Base-by-base conservation (phyloP, 345 rosid species). In the Lenwebbia sp. region DNA sequence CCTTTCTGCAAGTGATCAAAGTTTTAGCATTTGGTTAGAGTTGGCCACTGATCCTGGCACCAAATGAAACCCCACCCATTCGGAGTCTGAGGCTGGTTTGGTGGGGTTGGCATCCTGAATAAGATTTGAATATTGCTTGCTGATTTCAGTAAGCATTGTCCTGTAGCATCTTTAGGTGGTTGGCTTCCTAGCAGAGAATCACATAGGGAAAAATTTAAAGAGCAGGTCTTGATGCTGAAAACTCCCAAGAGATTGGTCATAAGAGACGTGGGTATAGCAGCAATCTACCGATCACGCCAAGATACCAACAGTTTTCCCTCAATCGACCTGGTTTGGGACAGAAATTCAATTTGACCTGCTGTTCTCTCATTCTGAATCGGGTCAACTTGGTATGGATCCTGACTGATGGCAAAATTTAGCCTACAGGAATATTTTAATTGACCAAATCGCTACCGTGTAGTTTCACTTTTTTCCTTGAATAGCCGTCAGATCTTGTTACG, bases 91-190 rank as follows among this genome's bases (percentile, higher is more conserved):
- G 86, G 14, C 37, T 40, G 41, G 91, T 76, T 92, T 92, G 95
- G 90, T 93, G 85, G 83, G 89, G 95, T 93, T 93, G 95, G 95
- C 91, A 86, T 86, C 92, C 92, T 82, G 57, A 90, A 89, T 89
- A 37, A 37, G 78, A 17, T 19, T 37, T 37, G 47, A 10, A 70
- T 70, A 49, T 78, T 84, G 76, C 30, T 22, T 85, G 40, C 37
- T 47, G 40, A 82, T 47, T 81, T 82, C 83, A 21, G 81, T 37
- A 19, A 70, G 37, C 81, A 70, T 70, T 70, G 81, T 70, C 81
- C 81, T 19, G 19, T 37, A 19, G 81, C 81, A 70, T 70, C 50
- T 33, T 83, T 85, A 37, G 84, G 86, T 87, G 84, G 62, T 74
- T 84, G 82, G 86, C 49, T 56, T 58, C 28, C 56, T 51, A 21